Base-by-base conservation (phyloP, 345 rosid genomes). In the Ceriops zippeliana region DNA sequence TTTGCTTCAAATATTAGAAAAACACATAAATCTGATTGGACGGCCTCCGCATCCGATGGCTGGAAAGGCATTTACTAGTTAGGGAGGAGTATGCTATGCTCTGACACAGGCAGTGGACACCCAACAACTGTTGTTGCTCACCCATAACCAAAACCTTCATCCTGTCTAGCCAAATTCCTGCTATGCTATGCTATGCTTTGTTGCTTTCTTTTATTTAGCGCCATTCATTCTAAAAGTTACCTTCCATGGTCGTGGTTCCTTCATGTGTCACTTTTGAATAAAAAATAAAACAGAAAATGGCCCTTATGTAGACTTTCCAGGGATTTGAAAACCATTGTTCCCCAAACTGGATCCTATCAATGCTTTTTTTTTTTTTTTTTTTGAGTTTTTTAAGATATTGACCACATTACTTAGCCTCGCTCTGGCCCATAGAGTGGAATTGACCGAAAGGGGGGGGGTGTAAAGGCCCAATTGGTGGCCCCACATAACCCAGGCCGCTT, bases 1-100 rank as follows among this genome's bases (percentile, higher is more conserved):
- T 38, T 51, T 67, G 86, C 74, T 62, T 65, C 38, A 74, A 63
- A 77, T 79, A 76, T 63, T 24, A 19, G 60, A 70, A 58, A n/a
- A 62, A 73, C 79, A 22, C 80, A 75, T 68, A 42, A 83, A 75
- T 58, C 0, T 24, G 52, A 54, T 52, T 37, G 65, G 62, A 69
- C 20, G 13, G 19, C 58, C 21, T 20, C 53, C 71, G 62, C 70
- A 62, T n/a, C 3, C 9, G 46, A 38, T 10, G 46, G 15, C 46
- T 38, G 2, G 46, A 11, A 11, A 13, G 49, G 68, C 6, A 47
- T 24, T 49, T 52, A 57, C 51, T 60, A 31, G 4, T 52, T 58
- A 46, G 66, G 30, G 30, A 42, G 0, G 47, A 10, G 16, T 8
- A 11, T 35, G 42, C 10, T 7, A 7, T 37, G 42, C 11, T 2